Conservation (phyloP, 2,329 filamentous ascomycete genomes). For the Epicoccum nigrum region DNA sequence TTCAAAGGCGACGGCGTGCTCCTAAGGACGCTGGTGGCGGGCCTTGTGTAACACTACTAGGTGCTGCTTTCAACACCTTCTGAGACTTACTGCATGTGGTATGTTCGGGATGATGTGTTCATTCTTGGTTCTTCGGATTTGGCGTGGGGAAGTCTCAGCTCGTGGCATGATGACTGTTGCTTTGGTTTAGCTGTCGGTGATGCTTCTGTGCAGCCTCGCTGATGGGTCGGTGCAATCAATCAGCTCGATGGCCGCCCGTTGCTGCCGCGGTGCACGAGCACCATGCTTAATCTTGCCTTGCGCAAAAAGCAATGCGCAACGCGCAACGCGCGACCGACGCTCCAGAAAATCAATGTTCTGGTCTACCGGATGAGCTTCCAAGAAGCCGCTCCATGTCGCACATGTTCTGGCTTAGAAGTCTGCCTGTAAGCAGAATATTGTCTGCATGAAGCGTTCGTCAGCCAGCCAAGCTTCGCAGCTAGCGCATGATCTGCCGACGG, state of each 20-base stretch:
- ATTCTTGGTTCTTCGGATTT: too few relatives aligned
- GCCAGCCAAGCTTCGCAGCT: constrained; percentile 13
- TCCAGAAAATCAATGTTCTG: too few relatives aligned
- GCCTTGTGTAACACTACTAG: constrained; percentile 17
- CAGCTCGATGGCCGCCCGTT: constrained; percentile 1
- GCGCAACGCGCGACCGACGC: background rate
- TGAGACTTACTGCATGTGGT: constrained; percentile 6
- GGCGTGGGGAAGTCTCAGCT: background rate
- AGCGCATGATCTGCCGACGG: constrained; percentile 16
- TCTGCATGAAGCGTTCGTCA: background rate
- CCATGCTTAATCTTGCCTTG: background rate
- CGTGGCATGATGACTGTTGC: background rate
- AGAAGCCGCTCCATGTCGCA: background rate
- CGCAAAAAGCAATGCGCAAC: background rate
- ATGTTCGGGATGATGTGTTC: background rate
- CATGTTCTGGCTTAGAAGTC: background rate
- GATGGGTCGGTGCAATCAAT: constrained; percentile 10
- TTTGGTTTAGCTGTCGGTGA: background rate
- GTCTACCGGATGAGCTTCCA: background rate
- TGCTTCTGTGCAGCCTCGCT: constrained; percentile 16
- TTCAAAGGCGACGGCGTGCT: constrained; percentile 10
- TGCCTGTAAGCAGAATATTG: background rate
- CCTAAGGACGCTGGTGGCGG: constrained; percentile 14
- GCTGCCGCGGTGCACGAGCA: constrained; percentile 12
- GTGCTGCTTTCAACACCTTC: background rate